A percentile compares a stretch with the other conserved stretches of the same genome.
Evolutionary conservation across 108 stramenopile species (phyloP).

Genomic region (Seminavis robusta): DNA sequence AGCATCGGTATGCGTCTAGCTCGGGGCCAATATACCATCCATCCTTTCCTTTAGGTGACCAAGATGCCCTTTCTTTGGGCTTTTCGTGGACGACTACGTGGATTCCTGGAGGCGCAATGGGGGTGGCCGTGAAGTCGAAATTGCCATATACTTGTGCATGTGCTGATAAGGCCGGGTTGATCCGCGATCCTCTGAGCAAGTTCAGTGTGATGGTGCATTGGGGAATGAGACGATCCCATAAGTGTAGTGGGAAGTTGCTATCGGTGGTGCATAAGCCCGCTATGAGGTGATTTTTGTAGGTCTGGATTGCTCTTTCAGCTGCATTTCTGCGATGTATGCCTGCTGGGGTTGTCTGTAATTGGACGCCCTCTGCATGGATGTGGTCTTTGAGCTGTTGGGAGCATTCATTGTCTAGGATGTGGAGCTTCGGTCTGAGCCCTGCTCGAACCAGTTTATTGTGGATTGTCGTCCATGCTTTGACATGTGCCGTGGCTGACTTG

Average conservation of each 20-base stretch:
- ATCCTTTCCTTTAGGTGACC: conserved; percentile 15
- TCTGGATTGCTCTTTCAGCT: conserved; percentile 51
- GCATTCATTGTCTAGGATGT: conserved; percentile 25
- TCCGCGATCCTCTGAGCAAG: conserved; percentile 19
- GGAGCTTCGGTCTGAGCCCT: not conserved
- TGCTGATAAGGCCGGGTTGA: conserved; percentile 21
- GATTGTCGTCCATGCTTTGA: conserved; percentile 1
- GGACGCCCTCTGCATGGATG: conserved; percentile 7
- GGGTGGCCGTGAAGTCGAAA: conserved; percentile 39
- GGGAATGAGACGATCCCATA: conserved; percentile 29
- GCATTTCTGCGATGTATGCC: conserved; percentile 28
- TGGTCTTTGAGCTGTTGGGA: conserved; percentile 6
- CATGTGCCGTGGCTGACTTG: not conserved
- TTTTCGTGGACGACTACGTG: conserved; percentile 21
- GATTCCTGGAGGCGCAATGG: conserved; percentile 42
- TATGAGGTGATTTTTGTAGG: conserved; percentile 49
- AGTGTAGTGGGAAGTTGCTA: conserved; percentile 22
- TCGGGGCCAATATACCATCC: conserved; percentile 29
- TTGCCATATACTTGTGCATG: conserved; percentile 10
- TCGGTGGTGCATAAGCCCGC: conserved; percentile 25
- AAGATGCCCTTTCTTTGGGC: conserved; percentile 9
- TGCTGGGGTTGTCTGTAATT: conserved; percentile 38
- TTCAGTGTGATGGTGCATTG: conserved; percentile 39
- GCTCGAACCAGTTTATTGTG: not conserved
- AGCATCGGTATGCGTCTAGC: conserved; percentile 26